A percentile compares a stretch with the other conserved stretches of the same genome.
Conservation (phyloP, 495 filamentous ascomycete species). For the Parachaetomium inaequale region DNA sequence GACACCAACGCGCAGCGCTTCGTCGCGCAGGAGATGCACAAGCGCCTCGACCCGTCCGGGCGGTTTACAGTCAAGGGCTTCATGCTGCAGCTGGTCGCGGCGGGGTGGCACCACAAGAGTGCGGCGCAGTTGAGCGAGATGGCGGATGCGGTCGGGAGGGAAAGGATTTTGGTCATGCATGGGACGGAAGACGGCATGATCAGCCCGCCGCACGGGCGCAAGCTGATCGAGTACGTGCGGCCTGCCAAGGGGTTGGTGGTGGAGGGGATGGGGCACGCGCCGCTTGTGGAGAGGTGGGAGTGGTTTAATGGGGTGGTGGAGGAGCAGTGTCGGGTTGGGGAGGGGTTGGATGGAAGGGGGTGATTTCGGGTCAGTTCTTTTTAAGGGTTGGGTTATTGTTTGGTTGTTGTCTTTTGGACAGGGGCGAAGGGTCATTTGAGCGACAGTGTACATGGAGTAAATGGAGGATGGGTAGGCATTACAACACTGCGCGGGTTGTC, state of each 20-base stretch:
- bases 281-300: conserved; percentile 58
- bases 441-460: not conserved
- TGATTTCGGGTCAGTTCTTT: not conserved
- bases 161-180: conserved; percentile 70
- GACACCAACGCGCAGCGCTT: conserved; percentile 74
- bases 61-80: conserved; percentile 64
- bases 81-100: conserved; percentile 71
- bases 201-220: conserved; percentile 58
- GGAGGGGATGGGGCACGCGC: conserved; percentile 67
- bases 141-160: conserved; percentile 61
- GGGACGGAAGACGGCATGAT: conserved; percentile 75
- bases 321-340: conserved; percentile 41
- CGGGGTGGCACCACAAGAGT: conserved; percentile 73
- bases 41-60: conserved; percentile 49
- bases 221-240: conserved; percentile 52
- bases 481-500: not conserved
- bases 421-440: not conserved
- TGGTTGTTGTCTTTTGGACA: not conserved
- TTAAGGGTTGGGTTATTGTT: not conserved
- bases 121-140: conserved; percentile 58
- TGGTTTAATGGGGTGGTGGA: conserved; percentile 60
- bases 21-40: conserved; percentile 68
- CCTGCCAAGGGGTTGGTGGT: conserved; percentile 50
- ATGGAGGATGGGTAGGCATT: not conserved
- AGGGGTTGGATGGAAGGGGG: conserved; percentile 32